phyloP scores from a whole-genome alignment of 169 alveolate species.

The Plasmodium inui region DNA sequence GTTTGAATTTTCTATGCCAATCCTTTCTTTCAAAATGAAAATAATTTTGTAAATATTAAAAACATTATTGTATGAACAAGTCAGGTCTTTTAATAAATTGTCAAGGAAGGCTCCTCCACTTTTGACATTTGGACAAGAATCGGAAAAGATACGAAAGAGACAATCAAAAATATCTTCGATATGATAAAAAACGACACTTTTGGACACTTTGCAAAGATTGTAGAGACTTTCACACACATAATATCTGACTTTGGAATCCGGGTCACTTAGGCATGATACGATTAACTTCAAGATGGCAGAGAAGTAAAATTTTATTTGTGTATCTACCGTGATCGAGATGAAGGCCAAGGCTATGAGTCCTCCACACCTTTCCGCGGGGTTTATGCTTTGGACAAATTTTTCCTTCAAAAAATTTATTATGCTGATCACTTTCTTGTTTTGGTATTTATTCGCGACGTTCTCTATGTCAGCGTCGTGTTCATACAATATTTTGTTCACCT shows the following conservation, averaged over 20 bases:
- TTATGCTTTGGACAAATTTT: conserved; percentile 40
- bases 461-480: conserved; percentile 39
- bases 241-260: conserved; percentile 82
- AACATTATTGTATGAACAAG: conserved; percentile 77
- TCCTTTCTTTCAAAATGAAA: conserved; percentile 57
- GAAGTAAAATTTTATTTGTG: conserved; percentile 57
- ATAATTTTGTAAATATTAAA: conserved; percentile 64
- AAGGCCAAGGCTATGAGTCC: conserved; percentile 68
- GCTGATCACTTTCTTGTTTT: conserved; percentile 36
- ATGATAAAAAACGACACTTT: conserved; percentile 33
- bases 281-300: conserved; percentile 40
- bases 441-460: conserved; percentile 30
- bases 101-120: conserved; percentile 80
- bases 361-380: conserved; percentile 54
- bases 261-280: conserved; percentile 75
- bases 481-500: conserved; percentile 20
- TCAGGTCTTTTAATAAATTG: conserved; percentile 79
- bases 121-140: conserved; percentile 83
- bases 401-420: conserved; percentile 43
- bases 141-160: conserved; percentile 82
- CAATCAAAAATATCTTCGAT: conserved; percentile 83
- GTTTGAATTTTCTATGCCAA: conserved; percentile 62
- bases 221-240: conserved; percentile 86
- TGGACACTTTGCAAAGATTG: conserved; percentile 79
- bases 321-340: conserved; percentile 50